Percentiles rank a stretch among this genome's conserved stretches.
These are phyloP conservation scores for Chaetomium strumarium DNA, from an alignment of 2,329 filamentous ascomycete species.

Conservation along the genomic window DNA sequence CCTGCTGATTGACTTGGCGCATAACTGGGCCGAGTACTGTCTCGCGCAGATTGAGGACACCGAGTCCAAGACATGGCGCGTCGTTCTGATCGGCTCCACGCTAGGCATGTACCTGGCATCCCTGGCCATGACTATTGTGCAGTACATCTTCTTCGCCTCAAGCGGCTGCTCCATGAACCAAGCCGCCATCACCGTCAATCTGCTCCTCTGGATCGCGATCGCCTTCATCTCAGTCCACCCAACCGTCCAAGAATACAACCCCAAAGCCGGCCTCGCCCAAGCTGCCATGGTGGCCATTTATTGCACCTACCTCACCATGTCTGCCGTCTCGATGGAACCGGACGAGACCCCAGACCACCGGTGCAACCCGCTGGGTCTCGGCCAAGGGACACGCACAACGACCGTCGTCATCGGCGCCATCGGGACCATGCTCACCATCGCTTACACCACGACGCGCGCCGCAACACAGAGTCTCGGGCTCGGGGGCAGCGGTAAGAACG, in stretches of 20 bases:
- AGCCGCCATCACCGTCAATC: slow-evolving; percentile 88
- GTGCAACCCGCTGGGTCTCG: slow-evolving; percentile 87
- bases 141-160: slow-evolving; percentile 92
- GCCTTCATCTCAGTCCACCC: slow-evolving; percentile 87
- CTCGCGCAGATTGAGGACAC: slow-evolving; percentile 86
- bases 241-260: slow-evolving; percentile 82
- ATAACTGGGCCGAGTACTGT: slow-evolving; percentile 96
- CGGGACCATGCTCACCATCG: slow-evolving; percentile 92
- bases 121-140: slow-evolving; percentile 88
- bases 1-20: slow-evolving; percentile 87
- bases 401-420: slow-evolving; percentile 90
- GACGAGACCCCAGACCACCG: slow-evolving; percentile 84
- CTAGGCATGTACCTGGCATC: slow-evolving; percentile 89
- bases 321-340: slow-evolving; percentile 96
- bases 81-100: slow-evolving; percentile 83
- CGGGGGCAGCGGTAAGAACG: slow-evolving; percentile 48
- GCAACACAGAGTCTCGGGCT: slow-evolving; percentile 83
- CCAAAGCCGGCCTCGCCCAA: slow-evolving; percentile 91
- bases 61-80: slow-evolving; percentile 79
- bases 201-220: slow-evolving; percentile 74
- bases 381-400: slow-evolving; percentile 80
- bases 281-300: slow-evolving; percentile 96
- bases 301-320: slow-evolving; percentile 98
- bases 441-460: slow-evolving; percentile 94
- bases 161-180: slow-evolving; percentile 91